Percentiles rank a stretch among this genome's conserved stretches.
Conservation (phyloP, 371 early-diverging fungal species). For the Mucor plumbeus region DNA sequence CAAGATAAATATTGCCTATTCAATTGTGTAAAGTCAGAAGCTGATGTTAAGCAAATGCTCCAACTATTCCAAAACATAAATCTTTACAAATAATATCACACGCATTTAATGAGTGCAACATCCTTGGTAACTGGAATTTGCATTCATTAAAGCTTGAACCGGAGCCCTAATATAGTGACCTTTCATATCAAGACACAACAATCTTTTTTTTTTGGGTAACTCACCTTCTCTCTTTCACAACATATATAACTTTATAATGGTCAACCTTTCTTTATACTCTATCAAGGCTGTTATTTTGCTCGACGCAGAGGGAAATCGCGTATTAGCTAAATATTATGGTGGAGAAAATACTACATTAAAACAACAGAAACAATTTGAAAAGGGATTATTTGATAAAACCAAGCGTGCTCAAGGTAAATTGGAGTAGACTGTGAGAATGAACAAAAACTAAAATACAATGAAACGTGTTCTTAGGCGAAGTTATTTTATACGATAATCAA, state of each 20-base stretch:
- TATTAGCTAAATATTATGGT: constrained; percentile 92
- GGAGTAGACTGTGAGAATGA: background rate
- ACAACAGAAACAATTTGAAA: constrained; percentile 93
- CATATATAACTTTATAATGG: constrained; percentile 50
- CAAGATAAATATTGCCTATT: too few relatives aligned
- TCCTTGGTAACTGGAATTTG: background rate
- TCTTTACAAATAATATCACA: too few relatives aligned
- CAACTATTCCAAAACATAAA: too few relatives aligned
- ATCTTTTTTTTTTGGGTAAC: background rate
- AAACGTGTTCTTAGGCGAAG: constrained; percentile 63
- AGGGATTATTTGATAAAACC: constrained; percentile 90
- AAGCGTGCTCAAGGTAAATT: constrained; percentile 64
- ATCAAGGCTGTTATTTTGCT: constrained; percentile 88
- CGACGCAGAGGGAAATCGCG: constrained; percentile 92
- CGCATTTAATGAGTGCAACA: too few relatives aligned
- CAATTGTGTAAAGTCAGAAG: too few relatives aligned
- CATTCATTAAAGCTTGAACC: background rate
- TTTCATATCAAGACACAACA: constrained; percentile 1
- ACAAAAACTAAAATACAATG: background rate
- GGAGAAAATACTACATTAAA: constrained; percentile 63
- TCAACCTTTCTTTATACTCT: constrained; percentile 84
- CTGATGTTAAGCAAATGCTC: too few relatives aligned
- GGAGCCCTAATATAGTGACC: constrained; percentile 4
- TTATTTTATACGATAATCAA: constrained; percentile 90
- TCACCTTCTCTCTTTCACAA: background rate